Percentiles rank a stretch among this genome's conserved stretches.
phyloP scores from a whole-genome alignment of 257 asterid species.

The Agastache rugosa region DNA sequence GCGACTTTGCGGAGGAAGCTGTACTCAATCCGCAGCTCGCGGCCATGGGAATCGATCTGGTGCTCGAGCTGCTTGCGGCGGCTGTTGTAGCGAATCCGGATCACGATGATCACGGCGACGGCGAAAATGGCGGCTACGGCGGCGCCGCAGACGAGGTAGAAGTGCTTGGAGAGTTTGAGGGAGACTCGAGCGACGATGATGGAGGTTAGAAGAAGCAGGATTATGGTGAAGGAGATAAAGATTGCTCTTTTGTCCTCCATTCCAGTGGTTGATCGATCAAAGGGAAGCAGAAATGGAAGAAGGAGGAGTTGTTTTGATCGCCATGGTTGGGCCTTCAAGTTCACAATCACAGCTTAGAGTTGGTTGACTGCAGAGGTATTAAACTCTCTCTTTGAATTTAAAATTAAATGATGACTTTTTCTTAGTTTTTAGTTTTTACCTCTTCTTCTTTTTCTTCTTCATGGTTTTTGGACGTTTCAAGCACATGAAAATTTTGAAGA shows the following conservation, averaged over 20 bases:
- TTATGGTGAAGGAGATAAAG: slow-evolving; percentile 43
- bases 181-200: slow-evolving; percentile 51
- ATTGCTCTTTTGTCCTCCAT: slow-evolving; percentile 70
- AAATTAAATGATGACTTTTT: slow-evolving; percentile 13
- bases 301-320: neutral
- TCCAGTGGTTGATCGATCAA: neutral
- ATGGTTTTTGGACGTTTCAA: neutral
- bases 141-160: slow-evolving; percentile 69
- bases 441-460: neutral
- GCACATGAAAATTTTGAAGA: too few relatives aligned
- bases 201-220: slow-evolving; percentile 44
- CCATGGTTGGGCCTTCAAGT: neutral
- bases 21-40: slow-evolving; percentile 76
- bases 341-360: neutral
- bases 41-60: slow-evolving; percentile 60
- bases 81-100: slow-evolving; percentile 50
- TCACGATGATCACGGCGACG: slow-evolving; percentile 34
- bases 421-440: slow-evolving; percentile 16
- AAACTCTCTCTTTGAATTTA: neutral
- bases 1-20: slow-evolving; percentile 85
- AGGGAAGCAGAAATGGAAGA: neutral
- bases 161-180: slow-evolving; percentile 52
- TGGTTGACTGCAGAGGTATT: slow-evolving; percentile 25
- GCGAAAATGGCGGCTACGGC: slow-evolving; percentile 60
- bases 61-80: slow-evolving; percentile 51